Conservation (phyloP, 2,329 filamentous ascomycete species). For the Ceratocystis cacaofunesta region DNA sequence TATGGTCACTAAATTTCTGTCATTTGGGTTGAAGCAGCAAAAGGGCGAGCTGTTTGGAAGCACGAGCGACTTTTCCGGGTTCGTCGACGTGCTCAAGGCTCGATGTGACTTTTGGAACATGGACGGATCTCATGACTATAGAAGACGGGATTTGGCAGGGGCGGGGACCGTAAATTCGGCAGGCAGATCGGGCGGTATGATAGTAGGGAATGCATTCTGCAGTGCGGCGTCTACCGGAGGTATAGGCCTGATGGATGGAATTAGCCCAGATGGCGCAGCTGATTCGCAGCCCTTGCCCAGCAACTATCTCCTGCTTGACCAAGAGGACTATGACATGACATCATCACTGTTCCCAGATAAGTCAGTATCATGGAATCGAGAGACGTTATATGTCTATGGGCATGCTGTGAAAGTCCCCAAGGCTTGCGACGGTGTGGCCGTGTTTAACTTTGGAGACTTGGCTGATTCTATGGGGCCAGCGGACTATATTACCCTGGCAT, state of each 20-base stretch:
- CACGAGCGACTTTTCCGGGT: constrained; percentile 59
- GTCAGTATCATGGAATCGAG: constrained; percentile 28
- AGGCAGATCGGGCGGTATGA: neutral
- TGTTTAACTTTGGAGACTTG: constrained; percentile 54
- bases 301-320: constrained; percentile 7
- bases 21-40: constrained; percentile 21
- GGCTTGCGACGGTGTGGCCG: constrained; percentile 41
- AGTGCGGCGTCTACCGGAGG: neutral
- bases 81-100: constrained; percentile 60
- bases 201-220: neutral
- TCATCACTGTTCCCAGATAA: neutral
- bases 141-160: constrained; percentile 6
- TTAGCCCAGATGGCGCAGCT: neutral
- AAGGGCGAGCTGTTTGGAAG: constrained; percentile 41
- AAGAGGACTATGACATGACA: neutral
- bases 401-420: constrained; percentile 45
- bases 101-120: constrained; percentile 77
- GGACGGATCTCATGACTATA: constrained; percentile 49
- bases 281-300: neutral
- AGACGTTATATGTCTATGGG: constrained; percentile 43
- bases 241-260: neutral
- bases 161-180: neutral
- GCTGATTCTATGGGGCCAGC: constrained; percentile 59
- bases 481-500: constrained; percentile 70
- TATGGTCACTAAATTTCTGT: constrained; percentile 33